Evolutionary conservation across 2,329 filamentous ascomycete genomes (phyloP), one percentile per base, ranked within the genome.

Genomic region (Endoconidiophora laricicola): DNA sequence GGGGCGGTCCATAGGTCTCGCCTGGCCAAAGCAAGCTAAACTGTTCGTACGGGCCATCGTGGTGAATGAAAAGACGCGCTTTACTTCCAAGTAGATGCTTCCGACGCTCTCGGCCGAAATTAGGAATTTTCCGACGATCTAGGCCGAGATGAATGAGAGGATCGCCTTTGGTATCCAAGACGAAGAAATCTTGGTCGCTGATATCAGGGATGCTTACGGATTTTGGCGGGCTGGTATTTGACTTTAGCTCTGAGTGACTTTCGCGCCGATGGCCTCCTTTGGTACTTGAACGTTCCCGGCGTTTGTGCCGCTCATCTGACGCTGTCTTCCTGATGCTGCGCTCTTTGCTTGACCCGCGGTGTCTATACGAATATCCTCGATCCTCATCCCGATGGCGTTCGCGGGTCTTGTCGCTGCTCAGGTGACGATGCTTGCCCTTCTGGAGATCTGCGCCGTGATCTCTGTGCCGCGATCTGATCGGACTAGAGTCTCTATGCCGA

Each of bases 101-200:
- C 50, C 69, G 68, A 12, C 86, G 84, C 54, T 68, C 67, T 4
- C 86, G 79, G 54, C 72, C 72, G 60, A 93, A 95, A 2, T 65
- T 58, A 0, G 87, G 86, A 9, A 93, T 66, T 49, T 73, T 74
- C 55, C 83, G 83, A 36, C 76, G 76, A 60, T 94, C 79, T 38
- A 83, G 71, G 24, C 76, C 73, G 61, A 88, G 95, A 42, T 82
- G 63, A 56, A 91, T 86, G 44, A 86, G 72, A 3, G 72, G 68
- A 58, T 96, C 90, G 0, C 90, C 88, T 58, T 78, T 79, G 40
- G 69, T 76, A 63, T 96, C 90, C 47, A 84, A 58, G 42, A 76
- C 58, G 60, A 76, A 88, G 3, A 72, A 60, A 38, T 58, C 60
- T 55, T 22, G 60, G 55, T 59, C 47, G 50, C 59, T 43, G 23